These are phyloP conservation scores for Ceratobasidium sp. DNA, from an alignment of 1,284 basidiomycete genomes.

Conservation along the genomic window DNA sequence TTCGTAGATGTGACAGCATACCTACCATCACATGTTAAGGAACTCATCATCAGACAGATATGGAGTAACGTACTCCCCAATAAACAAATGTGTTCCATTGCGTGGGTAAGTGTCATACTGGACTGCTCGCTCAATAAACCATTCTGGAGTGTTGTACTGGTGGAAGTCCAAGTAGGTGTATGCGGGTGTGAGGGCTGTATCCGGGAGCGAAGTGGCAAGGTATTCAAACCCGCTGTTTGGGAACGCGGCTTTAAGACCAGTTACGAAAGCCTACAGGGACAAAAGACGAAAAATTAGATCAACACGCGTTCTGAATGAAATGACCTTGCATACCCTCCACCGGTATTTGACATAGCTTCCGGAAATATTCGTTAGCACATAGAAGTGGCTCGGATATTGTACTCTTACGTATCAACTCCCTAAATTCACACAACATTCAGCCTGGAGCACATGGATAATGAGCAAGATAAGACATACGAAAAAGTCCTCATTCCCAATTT, in stretches of 20 bases:
- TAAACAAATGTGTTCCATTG: constrained; percentile 58
- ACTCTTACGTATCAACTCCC: constrained; percentile 38
- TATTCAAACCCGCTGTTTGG: constrained; percentile 64
- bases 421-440: constrained; percentile 52
- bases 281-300: neutral
- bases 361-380: constrained; percentile 22
- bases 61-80: constrained; percentile 40
- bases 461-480: constrained; percentile 32
- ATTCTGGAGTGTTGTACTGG: constrained; percentile 58
- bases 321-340: constrained; percentile 60
- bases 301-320: neutral
- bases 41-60: neutral
- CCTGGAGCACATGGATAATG: neutral
- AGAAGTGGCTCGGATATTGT: neutral
- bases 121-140: constrained; percentile 55
- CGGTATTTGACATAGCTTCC: constrained; percentile 60
- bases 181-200: constrained; percentile 57
- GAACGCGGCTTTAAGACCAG: constrained; percentile 68
- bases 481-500: constrained; percentile 60
- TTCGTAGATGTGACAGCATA: constrained; percentile 57
- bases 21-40: neutral
- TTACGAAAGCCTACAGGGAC: constrained; percentile 62
- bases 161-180: constrained; percentile 55
- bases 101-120: constrained; percentile 60
- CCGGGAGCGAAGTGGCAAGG: constrained; percentile 58